Evolutionary conservation across 352 stramenopile genomes (phyloP), one percentile per base, ranked within the genome.

Genomic region (Thalassiosira livingstoniorum): DNA sequence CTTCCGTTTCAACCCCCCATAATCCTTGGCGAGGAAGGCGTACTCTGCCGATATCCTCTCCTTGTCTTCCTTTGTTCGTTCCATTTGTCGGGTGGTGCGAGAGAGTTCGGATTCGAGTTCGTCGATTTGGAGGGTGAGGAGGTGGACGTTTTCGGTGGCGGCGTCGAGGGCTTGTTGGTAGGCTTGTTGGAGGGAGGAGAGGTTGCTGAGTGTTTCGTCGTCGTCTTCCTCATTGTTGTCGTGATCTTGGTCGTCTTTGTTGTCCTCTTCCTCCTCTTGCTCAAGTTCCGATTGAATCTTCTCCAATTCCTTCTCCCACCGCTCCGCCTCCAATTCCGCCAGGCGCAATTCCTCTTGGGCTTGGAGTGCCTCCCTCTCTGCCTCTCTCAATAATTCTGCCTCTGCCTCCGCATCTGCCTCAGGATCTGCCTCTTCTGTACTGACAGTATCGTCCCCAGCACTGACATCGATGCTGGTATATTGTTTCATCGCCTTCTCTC

Each of bases 1-100:
- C n/a, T 51, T 18, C 21, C 58, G 58, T 55, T 87, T 82, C 42
- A 84, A 69, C 27, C 74, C 64, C 7, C 70, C 57, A 53, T 84
- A 84, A 75, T 81, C 81, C 47, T 75, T 82, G 13, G 70, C 81
- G 7, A 87, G 65, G 60, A 79, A 87, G 10, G 75, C 64, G 60
- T 84, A 81, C 29, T 87, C 81, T 45, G 81, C 81, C 39, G 62
- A 66, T 37, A 82, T 74, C n/a, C 81, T 43, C 29, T 87, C 81
- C 25, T 72, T 78, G 34, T 87, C 81, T 68, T 87, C 75, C 3
- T n/a, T 42, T 11, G 47, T 51, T 11, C 29, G n/a, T 23, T 80
- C 61, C 47, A 82, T 73, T 21, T 62, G 71, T 2, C 42, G 5
- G 2, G 65, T 42, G 0, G 57, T 64, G 2, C 25, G 18, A 2